Percentiles rank a stretch among this genome's conserved stretches.
phyloP scores from a whole-genome alignment of 768 basidiomycete genomes.

The Rhizopogon vesiculosus region DNA sequence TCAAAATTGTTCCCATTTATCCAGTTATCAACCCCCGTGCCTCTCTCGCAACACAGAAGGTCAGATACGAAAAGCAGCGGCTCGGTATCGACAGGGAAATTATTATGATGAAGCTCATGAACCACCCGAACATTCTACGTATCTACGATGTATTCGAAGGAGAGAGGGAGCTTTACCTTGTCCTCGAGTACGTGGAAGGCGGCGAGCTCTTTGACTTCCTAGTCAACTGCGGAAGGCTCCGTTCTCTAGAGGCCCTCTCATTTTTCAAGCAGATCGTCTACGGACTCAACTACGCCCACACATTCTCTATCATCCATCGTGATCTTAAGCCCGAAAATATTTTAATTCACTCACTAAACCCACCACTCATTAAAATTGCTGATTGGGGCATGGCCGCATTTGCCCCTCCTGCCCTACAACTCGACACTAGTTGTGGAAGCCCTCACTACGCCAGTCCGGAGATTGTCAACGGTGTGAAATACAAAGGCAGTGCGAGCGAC shows the following conservation, averaged over 20 bases:
- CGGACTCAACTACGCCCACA: slow-evolving; percentile 94
- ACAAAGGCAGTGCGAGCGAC: slow-evolving; percentile 86
- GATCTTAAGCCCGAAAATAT: slow-evolving; percentile 99
- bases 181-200: slow-evolving; percentile 93
- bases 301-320: slow-evolving; percentile 96
- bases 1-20: slow-evolving; percentile 90
- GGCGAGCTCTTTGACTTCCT: slow-evolving; percentile 97
- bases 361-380: slow-evolving; percentile 89
- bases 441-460: slow-evolving; percentile 98
- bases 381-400: slow-evolving; percentile 99
- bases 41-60: slow-evolving; percentile 59
- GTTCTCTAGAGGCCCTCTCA: slow-evolving; percentile 74
- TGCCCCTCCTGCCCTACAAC: slow-evolving; percentile 75
- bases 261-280: slow-evolving; percentile 96
- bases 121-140: slow-evolving; percentile 94
- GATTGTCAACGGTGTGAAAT: slow-evolving; percentile 88
- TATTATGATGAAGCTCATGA: slow-evolving; percentile 99
- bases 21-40: slow-evolving; percentile 70
- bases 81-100: slow-evolving; percentile 92
- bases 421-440: slow-evolving; percentile 94
- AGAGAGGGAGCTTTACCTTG: slow-evolving; percentile 84
- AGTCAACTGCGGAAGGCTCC: slow-evolving; percentile 81
- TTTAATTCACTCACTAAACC: slow-evolving; percentile 76
- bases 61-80: slow-evolving; percentile 75
- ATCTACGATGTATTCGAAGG: slow-evolving; percentile 97